Evolutionary conservation across 2,329 filamentous ascomycete genomes (phyloP).

Genomic region (Pseudohalonectria lignicola): DNA sequence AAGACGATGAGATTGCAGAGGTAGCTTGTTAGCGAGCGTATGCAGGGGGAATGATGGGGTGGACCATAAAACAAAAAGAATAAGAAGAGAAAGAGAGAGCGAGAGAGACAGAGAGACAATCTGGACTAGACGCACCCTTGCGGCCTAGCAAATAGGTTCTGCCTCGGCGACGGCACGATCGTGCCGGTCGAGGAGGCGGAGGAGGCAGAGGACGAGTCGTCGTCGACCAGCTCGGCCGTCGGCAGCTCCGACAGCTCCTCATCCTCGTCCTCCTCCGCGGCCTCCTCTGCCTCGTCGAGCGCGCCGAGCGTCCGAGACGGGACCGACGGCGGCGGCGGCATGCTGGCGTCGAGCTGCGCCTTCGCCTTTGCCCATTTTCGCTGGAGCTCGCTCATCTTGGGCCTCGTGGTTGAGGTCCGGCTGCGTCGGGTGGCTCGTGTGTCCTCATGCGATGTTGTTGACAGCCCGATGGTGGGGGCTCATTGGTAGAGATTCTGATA

Average conservation of each 20-base stretch:
- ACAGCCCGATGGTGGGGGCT: too few species aligned
- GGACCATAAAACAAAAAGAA: conserved; percentile 3
- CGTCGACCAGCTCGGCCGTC: conserved; percentile 41
- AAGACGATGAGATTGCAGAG: too few species aligned
- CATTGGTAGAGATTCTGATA: too few species aligned
- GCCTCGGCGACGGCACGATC: conserved; percentile 67
- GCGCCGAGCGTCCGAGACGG: conserved; percentile 26
- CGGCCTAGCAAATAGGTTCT: conserved; percentile 62
- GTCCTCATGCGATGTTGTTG: background rate
- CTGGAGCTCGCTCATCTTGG: conserved; percentile 20
- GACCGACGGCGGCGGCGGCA: background rate
- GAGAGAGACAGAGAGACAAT: conserved; percentile 3
- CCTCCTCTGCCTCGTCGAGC: conserved; percentile 39
- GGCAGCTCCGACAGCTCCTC: conserved; percentile 30
- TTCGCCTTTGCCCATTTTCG: conserved; percentile 19
- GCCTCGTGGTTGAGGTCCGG: background rate
- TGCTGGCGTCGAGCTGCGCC: conserved; percentile 1
- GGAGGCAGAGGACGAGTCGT: conserved; percentile 65
- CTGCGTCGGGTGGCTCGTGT: background rate
- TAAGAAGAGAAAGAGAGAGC: conserved; percentile 3
- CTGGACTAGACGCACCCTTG: conserved; percentile 56
- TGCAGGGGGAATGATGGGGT: conserved; percentile 3
- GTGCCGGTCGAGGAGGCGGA: conserved; percentile 91
- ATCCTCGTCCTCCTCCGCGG: conserved; percentile 23
- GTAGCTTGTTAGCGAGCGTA: conserved; percentile 3